A percentile compares a stretch with the other conserved stretches of the same genome.
phyloP scores from a whole-genome alignment of 192 early-diverging fungal species.

The Mortierella hygrophila region DNA sequence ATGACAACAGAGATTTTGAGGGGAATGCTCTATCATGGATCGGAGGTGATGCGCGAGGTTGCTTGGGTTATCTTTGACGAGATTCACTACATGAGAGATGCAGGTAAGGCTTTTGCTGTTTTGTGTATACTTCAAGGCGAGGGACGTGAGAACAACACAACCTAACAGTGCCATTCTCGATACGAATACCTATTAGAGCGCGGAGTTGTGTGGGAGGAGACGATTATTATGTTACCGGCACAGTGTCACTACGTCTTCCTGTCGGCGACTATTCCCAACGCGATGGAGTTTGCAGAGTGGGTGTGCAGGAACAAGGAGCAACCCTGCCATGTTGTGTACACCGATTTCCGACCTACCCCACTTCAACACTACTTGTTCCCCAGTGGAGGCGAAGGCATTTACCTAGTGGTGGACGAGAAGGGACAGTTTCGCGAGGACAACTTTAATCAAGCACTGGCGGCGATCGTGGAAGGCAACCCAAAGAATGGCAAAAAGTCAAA shows the following conservation, averaged over 20 bases:
- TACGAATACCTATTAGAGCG: conserved; percentile 65
- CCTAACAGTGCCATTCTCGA: not conserved
- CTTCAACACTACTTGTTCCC: conserved; percentile 97
- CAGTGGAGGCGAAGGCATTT: conserved; percentile 87
- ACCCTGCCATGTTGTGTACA: conserved; percentile 97
- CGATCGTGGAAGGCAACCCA: conserved; percentile 65
- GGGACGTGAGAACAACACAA: too few relatives aligned
- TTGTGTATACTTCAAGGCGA: not conserved
- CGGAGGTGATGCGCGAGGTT: conserved; percentile 94
- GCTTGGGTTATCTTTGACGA: conserved; percentile 98
- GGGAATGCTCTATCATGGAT: conserved; percentile 95
- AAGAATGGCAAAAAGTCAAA: conserved; percentile 59
- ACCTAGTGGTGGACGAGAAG: conserved; percentile 95
- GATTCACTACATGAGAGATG: conserved; percentile 97
- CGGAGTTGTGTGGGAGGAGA: conserved; percentile 99
- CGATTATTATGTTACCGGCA: conserved; percentile 91
- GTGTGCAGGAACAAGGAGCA: conserved; percentile 93
- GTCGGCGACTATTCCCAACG: conserved; percentile 97
- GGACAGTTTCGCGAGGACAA: conserved; percentile 92
- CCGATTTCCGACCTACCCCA: conserved; percentile 94
- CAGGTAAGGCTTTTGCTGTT: conserved; percentile 59
- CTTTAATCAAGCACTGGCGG: conserved; percentile 88
- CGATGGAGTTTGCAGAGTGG: conserved; percentile 98
- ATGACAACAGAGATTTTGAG: conserved; percentile 98
- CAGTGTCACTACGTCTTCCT: conserved; percentile 92